These are phyloP conservation scores for Gossypium davidsonii DNA, from an alignment of 441 rosid genomes.

Conservation along the genomic window DNA sequence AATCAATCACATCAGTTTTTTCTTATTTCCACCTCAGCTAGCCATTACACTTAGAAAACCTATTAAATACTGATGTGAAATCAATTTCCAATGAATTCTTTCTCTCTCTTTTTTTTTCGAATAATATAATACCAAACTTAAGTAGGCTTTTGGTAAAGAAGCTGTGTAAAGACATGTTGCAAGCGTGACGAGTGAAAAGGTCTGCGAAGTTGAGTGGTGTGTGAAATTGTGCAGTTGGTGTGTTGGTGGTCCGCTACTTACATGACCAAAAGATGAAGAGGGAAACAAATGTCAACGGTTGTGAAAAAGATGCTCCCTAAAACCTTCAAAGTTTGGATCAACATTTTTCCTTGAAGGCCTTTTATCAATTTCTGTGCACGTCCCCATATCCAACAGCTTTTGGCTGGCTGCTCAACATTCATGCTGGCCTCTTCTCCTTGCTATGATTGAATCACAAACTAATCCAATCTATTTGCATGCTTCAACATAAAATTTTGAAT, in stretches of 20 bases:
- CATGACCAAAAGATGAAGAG: conserved; percentile 14
- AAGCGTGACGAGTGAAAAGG: conserved; percentile 41
- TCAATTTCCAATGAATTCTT: conserved; percentile 36
- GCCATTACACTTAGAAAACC: neutral
- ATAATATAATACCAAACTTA: conserved; percentile 16
- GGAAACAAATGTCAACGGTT: conserved; percentile 49
- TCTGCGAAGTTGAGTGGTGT: conserved; percentile 32
- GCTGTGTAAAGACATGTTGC: conserved; percentile 16
- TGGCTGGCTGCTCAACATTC: conserved; percentile 17
- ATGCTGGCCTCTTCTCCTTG: neutral
- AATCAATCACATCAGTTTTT: neutral
- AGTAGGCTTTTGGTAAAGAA: conserved; percentile 32
- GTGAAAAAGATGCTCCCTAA: conserved; percentile 22
- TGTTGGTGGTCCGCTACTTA: conserved; percentile 53
- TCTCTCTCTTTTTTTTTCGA: neutral
- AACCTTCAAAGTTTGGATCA: conserved; percentile 27
- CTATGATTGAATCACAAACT: conserved; percentile 25
- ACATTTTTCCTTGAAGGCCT: conserved; percentile 19
- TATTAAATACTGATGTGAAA: conserved; percentile 3
- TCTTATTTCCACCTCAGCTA: neutral
- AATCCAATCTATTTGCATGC: neutral
- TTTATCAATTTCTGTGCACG: conserved; percentile 46
- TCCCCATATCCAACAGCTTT: conserved; percentile 15
- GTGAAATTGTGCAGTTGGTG: conserved; percentile 41
- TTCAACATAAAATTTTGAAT: neutral